A percentile compares a stretch with the other conserved stretches of the same genome.
These are phyloP conservation scores for Manihot esculenta DNA, from an alignment of 441 rosid genomes.

Conservation along the genomic window DNA sequence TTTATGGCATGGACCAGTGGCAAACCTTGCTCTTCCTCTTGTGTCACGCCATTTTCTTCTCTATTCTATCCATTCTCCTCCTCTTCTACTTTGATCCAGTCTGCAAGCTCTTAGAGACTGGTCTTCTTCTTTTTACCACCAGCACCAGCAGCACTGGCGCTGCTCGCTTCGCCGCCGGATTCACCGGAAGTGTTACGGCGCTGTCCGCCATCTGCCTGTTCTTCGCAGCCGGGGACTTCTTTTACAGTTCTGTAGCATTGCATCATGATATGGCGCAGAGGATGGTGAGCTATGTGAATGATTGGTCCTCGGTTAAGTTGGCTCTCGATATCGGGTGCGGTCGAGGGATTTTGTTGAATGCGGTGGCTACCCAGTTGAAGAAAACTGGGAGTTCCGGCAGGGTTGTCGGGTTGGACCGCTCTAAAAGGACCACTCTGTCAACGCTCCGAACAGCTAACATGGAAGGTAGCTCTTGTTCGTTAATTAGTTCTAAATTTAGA, in stretches of 20 bases:
- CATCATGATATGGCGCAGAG: constrained; percentile 87
- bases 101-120: constrained; percentile 44
- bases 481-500: neutral
- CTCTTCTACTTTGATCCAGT: constrained; percentile 58
- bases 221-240: constrained; percentile 76
- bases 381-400: constrained; percentile 92
- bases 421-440: constrained; percentile 73
- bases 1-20: constrained; percentile 87
- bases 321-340: constrained; percentile 96
- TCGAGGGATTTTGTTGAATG: constrained; percentile 74
- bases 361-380: constrained; percentile 96
- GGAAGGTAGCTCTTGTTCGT: constrained; percentile 50
- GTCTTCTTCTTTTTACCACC: constrained; percentile 35
- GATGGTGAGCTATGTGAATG: constrained; percentile 73
- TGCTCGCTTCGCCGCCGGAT: constrained; percentile 70
- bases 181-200: constrained; percentile 69
- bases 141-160: constrained; percentile 29
- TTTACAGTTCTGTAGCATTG: constrained; percentile 73
- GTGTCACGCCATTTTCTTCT: constrained; percentile 65
- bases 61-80: constrained; percentile 57
- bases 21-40: constrained; percentile 71
- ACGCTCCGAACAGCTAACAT: constrained; percentile 84
- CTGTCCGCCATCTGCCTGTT: constrained; percentile 73
- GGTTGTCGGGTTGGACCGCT: constrained; percentile 89
- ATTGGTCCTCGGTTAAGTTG: constrained; percentile 82